Percentiles rank a stretch among this genome's conserved stretches.
Conservation (phyloP, 805 yeast species). For the Cyberlindnera sargentensis region DNA sequence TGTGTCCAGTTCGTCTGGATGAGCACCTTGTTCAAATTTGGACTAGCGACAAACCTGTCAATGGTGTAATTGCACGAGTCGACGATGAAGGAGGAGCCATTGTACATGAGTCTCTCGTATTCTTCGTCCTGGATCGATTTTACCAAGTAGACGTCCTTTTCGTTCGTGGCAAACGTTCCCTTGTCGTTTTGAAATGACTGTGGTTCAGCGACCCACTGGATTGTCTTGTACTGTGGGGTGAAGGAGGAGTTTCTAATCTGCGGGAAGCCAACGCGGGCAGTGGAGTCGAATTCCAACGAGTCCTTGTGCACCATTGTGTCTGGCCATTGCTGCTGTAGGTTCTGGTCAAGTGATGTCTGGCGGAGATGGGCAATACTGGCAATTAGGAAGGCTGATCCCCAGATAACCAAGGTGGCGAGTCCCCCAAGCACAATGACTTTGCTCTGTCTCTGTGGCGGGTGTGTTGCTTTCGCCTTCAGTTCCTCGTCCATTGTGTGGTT, state of each 20-base stretch:
- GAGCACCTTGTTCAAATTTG: constrained; percentile 53
- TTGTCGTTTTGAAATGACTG: constrained; percentile 44
- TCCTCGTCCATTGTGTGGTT: not conserved
- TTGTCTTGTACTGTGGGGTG: constrained; percentile 40
- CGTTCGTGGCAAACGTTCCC: constrained; percentile 57
- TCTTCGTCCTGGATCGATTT: constrained; percentile 40
- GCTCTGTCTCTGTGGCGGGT: not conserved
- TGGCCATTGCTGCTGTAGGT: constrained; percentile 3
- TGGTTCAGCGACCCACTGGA: constrained; percentile 65
- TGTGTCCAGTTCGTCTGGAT: constrained; percentile 54
- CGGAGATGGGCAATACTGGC: constrained; percentile 7
- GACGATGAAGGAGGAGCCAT: constrained; percentile 39
- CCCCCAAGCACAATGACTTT: not conserved
- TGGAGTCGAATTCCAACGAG: not conserved
- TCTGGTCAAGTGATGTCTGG: constrained; percentile 2
- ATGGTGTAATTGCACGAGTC: constrained; percentile 37
- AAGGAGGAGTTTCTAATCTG: constrained; percentile 51
- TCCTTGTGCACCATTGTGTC: constrained; percentile 5
- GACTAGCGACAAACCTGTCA: constrained; percentile 55
- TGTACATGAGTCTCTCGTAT: constrained; percentile 40
- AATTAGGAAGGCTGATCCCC: constrained; percentile 8
- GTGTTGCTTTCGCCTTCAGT: not conserved
- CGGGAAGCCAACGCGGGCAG: constrained; percentile 26
- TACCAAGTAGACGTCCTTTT: constrained; percentile 43
- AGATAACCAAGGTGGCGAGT: constrained; percentile 1